Evolutionary conservation across 1,139 yeast species (phyloP), one percentile per base, ranked within the genome.

Genomic region (Yamadazyma aaseri): DNA sequence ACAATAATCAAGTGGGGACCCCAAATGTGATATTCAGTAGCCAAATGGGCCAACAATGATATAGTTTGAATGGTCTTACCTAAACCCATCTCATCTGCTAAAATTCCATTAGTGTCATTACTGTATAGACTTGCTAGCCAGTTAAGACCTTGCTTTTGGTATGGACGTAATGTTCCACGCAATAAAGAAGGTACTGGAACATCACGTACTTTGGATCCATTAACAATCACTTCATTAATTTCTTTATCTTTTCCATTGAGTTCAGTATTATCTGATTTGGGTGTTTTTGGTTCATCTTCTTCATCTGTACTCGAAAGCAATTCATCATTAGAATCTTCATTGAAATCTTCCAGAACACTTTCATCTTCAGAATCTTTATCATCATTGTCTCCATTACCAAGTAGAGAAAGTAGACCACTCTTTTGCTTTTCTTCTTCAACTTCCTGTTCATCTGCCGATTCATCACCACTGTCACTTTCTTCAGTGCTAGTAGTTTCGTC

Each of bases 51-150:
- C 20, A 94, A 63, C 29, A 94, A 63, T 0, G 97, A 78, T 36
- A 94, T 94, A 0, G 99, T 92, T 58, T 94, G 99, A 41, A 94
- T 92, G 0, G 99, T 94, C 53, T 87, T 87, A 51, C 99, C 99
- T 32, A 94, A 72, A 38, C 99, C 99, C 99, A 92, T 92, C 57
- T 92, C 99, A 60, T 92, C 99, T 1, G 99, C 99, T 32, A 94
- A 72, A 37, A 94, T 94, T 42, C 99, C 98, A 56, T 92, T 94
- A 5, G 97, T 94, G 40, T 86, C 81, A 52, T 87, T 87, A 53
- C 87, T 86, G 61, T 90, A 92, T 41, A 94, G 65, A 35, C 97
- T 89, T 1, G 97, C 97, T 33, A 94, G 66, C 99, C 98, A 94
- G 49, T 94, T 95, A 29, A 94, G 71, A 38, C 99, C 99, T 56